These are phyloP conservation scores for Fusarium tjaetaba DNA, from an alignment of 2,329 filamentous ascomycete genomes.

Conservation along the genomic window DNA sequence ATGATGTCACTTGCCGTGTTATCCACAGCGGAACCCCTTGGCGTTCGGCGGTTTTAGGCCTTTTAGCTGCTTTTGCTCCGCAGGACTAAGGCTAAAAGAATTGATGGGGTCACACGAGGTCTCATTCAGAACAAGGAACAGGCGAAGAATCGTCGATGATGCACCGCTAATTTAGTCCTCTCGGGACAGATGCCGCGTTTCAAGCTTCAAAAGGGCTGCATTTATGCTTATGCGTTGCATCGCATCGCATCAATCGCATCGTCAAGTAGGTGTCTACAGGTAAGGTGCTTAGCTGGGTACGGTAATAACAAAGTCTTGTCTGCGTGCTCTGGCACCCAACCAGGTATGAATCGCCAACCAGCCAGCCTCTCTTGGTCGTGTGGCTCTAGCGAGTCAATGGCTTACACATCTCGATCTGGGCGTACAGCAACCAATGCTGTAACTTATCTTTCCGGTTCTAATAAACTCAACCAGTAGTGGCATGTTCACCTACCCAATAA, in stretches of 20 bases:
- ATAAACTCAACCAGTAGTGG: background rate
- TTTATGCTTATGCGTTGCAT: conserved; percentile 2
- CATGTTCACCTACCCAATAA: background rate
- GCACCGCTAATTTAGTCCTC: conserved; percentile 16
- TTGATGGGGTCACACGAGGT: background rate
- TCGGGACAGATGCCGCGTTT: conserved; percentile 10
- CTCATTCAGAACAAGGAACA: conserved; percentile 21
- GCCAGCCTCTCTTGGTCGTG: background rate
- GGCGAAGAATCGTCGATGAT: conserved; percentile 26
- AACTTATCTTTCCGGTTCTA: background rate
- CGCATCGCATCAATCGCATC: background rate
- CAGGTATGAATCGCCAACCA: background rate
- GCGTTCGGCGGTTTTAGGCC: background rate
- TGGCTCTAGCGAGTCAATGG: background rate
- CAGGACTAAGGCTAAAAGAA: conserved; percentile 6
- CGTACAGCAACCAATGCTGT: background rate
- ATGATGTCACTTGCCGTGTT: conserved; percentile 36
- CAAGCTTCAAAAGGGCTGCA: background rate
- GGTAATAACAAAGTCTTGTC: background rate
- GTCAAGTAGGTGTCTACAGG: background rate
- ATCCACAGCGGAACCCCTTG: conserved; percentile 23
- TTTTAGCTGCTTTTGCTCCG: conserved; percentile 4
- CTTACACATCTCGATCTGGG: background rate
- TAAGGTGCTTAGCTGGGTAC: background rate
- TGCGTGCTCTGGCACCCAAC: background rate